A percentile compares a stretch with the other conserved stretches of the same genome.
These are phyloP conservation scores for Spencermartinsiella ligniputridi DNA, from an alignment of 1,139 yeast species.

Conservation along the genomic window DNA sequence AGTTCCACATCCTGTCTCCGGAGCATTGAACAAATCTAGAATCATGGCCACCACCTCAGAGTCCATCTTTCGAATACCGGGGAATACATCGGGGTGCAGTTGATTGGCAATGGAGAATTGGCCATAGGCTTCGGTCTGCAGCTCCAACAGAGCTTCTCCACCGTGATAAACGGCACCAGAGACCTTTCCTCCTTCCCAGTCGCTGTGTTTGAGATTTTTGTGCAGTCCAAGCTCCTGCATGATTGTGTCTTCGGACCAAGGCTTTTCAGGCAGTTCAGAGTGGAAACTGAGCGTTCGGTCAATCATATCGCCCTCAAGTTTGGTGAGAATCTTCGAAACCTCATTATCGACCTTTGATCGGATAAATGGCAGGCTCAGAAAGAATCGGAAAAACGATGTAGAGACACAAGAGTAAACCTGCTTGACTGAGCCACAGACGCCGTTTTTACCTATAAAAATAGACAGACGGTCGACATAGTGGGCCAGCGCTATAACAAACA, in stretches of 20 bases:
- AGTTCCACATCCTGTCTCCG: slow-evolving; percentile 72
- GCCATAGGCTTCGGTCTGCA: slow-evolving; percentile 75
- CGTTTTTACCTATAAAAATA: slow-evolving; percentile 15
- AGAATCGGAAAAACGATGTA: slow-evolving; percentile 13
- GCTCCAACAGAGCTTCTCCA: slow-evolving; percentile 62
- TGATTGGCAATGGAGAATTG: slow-evolving; percentile 86
- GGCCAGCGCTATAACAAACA: slow-evolving; percentile 17
- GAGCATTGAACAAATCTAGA: slow-evolving; percentile 70
- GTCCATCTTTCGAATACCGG: slow-evolving; percentile 95
- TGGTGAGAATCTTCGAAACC: slow-evolving; percentile 43
- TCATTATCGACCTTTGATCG: slow-evolving; percentile 57
- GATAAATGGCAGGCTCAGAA: slow-evolving; percentile 44
- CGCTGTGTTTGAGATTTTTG: slow-evolving; percentile 52
- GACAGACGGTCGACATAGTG: slow-evolving; percentile 16
- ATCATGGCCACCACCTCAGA: slow-evolving; percentile 94
- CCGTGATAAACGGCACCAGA: slow-evolving; percentile 98
- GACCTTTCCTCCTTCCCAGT: slow-evolving; percentile 79
- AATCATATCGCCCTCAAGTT: slow-evolving; percentile 54
- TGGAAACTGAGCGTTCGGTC: slow-evolving; percentile 48
- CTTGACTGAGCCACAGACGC: slow-evolving; percentile 10
- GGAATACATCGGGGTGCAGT: slow-evolving; percentile 94
- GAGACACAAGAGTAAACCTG: slow-evolving; percentile 13
- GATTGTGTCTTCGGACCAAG: slow-evolving; percentile 47
- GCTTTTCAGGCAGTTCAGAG: slow-evolving; percentile 50
- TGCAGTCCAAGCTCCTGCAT: slow-evolving; percentile 41